Evolutionary conservation across 2,329 filamentous ascomycete species (phyloP).

Genomic region (Aquanectria penicillioides): DNA sequence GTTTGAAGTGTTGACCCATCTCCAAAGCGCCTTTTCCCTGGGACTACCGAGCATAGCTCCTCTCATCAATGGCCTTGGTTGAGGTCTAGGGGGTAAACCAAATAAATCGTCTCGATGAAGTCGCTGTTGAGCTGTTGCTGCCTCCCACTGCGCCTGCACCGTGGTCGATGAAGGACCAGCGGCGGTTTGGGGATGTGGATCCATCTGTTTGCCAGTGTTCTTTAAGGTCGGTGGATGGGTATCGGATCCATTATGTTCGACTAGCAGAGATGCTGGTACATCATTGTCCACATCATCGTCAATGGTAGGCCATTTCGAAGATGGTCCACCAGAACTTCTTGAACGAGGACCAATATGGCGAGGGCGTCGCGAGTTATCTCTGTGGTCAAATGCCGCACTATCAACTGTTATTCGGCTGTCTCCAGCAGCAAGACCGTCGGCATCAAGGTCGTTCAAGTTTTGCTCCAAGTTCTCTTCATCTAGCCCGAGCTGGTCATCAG

Average conservation of each 20-base stretch:
- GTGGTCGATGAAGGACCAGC: slow-evolving; percentile 55
- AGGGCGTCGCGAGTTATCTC: slow-evolving; percentile 27
- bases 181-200: slow-evolving; percentile 25
- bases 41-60: slow-evolving; percentile 47
- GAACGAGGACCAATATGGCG: slow-evolving; percentile 17
- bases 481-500: slow-evolving; percentile 55
- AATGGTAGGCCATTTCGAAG: slow-evolving; percentile 42
- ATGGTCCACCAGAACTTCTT: slow-evolving; percentile 27
- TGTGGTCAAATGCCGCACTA: slow-evolving; percentile 43
- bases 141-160: slow-evolving; percentile 64
- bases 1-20: slow-evolving; percentile 92
- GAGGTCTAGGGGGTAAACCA: slow-evolving; percentile 20
- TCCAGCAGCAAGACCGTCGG: slow-evolving; percentile 56
- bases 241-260: slow-evolving; percentile 59
- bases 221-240: slow-evolving; percentile 29
- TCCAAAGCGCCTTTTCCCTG: slow-evolving; percentile 84
- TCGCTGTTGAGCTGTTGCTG: slow-evolving; percentile 61
- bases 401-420: slow-evolving; percentile 58
- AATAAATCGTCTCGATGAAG: slow-evolving; percentile 54
- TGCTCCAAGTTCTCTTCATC: slow-evolving; percentile 66
- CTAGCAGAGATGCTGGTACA: slow-evolving; percentile 70
- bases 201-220: slow-evolving; percentile 24
- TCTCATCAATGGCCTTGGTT: slow-evolving; percentile 44
- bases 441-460: slow-evolving; percentile 60
- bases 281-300: slow-evolving; percentile 67